phyloP scores from a whole-genome alignment of 805 yeast genomes.

The Starmerella cellae region DNA sequence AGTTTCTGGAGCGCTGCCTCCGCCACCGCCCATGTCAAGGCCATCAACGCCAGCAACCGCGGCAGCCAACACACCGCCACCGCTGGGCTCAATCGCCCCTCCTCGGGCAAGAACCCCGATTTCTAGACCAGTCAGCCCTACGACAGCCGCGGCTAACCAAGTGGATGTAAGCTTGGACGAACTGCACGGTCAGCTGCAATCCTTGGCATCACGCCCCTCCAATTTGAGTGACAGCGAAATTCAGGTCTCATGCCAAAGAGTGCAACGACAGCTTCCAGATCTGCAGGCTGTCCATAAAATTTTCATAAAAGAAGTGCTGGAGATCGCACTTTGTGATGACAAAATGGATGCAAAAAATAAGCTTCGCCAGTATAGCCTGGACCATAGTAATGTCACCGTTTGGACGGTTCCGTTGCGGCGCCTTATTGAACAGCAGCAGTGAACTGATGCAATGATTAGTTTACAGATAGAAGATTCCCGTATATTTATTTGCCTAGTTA shows the following conservation, averaged over 20 bases:
- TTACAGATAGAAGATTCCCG: too few relatives aligned
- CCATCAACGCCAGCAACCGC: neutral
- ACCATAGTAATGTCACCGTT: slow-evolving; percentile 40
- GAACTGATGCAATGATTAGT: too few relatives aligned
- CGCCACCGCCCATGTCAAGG: neutral
- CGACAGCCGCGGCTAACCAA: neutral
- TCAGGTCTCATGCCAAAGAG: neutral
- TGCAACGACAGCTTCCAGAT: slow-evolving; percentile 4
- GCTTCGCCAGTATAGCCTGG: slow-evolving; percentile 42
- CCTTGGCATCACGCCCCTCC: slow-evolving; percentile 1
- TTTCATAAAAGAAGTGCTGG: slow-evolving; percentile 7
- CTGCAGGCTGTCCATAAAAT: slow-evolving; percentile 4
- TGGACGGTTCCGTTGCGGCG: slow-evolving; percentile 63
- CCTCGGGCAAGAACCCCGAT: neutral
- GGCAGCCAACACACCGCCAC: neutral
- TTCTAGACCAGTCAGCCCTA: neutral
- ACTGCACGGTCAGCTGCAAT: neutral
- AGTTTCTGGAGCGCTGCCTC: neutral
- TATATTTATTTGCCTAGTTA: too few relatives aligned
- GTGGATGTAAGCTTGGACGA: neutral
- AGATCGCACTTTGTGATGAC: slow-evolving; percentile 17
- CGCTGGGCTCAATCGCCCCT: neutral
- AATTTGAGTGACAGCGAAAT: neutral
- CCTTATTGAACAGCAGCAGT: slow-evolving; percentile 33
- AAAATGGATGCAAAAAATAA: slow-evolving; percentile 15